Evolutionary conservation across 23 red algal genomes (phyloP).

Genomic region (Chondrus crispus): DNA sequence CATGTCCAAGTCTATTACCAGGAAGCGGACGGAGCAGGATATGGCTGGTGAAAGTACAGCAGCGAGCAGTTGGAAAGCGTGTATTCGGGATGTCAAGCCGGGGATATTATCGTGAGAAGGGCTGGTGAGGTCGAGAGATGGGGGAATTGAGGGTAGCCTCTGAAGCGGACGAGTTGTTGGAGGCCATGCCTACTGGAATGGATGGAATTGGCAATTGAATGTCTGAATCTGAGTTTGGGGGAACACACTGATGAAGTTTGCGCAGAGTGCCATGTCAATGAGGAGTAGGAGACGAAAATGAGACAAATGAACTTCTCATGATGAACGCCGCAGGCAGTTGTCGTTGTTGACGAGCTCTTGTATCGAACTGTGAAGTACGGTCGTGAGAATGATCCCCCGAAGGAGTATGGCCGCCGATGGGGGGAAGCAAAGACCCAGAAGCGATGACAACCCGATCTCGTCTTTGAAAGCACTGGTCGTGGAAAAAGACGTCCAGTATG

Average conservation of each 20-base stretch:
- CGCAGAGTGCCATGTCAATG: background rate
- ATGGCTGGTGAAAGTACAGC: background rate
- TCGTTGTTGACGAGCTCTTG: conserved; percentile 34
- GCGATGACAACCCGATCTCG: conserved; percentile 27
- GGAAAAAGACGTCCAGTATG: background rate
- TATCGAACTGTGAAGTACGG: background rate
- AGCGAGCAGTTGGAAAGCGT: background rate
- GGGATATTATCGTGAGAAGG: conserved; percentile 12
- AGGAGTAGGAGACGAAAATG: background rate
- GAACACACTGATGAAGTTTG: conserved; percentile 5
- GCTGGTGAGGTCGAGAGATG: background rate
- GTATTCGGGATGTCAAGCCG: background rate
- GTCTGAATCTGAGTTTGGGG: background rate
- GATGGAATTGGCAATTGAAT: conserved; percentile 17
- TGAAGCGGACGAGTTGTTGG: background rate
- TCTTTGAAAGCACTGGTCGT: conserved; percentile 9
- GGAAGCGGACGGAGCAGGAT: background rate
- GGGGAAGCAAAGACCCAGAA: conserved; percentile 18
- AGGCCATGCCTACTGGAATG: background rate
- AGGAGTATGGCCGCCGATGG: background rate
- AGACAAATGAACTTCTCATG: background rate
- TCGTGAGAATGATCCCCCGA: too few species aligned
- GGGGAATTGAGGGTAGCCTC: background rate
- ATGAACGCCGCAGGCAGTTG: background rate
- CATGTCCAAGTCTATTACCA: conserved; percentile 1